Percentiles rank a stretch among this genome's conserved stretches.
These are phyloP conservation scores for Boletellus ananas DNA, from an alignment of 768 basidiomycete genomes.

Conservation along the genomic window DNA sequence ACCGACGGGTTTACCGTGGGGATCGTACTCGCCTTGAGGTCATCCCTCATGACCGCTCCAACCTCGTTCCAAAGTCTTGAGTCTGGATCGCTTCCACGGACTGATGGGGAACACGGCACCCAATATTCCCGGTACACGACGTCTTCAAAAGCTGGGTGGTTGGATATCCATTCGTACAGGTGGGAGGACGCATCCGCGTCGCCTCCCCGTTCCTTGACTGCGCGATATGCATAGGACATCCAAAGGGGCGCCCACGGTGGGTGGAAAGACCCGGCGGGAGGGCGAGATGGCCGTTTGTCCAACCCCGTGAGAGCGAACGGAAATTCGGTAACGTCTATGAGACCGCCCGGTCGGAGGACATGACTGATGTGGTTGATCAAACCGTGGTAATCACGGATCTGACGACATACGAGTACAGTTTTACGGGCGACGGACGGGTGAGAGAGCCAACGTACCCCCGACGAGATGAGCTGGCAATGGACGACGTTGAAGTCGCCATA, in stretches of 20 bases:
- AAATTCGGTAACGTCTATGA: constrained; percentile 64
- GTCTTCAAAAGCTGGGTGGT: constrained; percentile 56
- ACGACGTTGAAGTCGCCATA: constrained; percentile 76
- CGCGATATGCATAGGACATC: constrained; percentile 52
- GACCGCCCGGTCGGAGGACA: constrained; percentile 66
- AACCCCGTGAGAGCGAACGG: constrained; percentile 62
- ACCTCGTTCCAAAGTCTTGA: constrained; percentile 38
- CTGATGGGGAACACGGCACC: constrained; percentile 58
- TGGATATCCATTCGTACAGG: constrained; percentile 50
- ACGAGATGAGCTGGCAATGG: constrained; percentile 65
- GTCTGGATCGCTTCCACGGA: constrained; percentile 20
- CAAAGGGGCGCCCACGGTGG: constrained; percentile 62
- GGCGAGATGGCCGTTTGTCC: constrained; percentile 43
- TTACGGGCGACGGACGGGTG: constrained; percentile 5
- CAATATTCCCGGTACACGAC: constrained; percentile 57
- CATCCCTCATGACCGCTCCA: constrained; percentile 51
- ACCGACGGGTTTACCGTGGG: neutral
- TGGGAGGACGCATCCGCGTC: constrained; percentile 58
- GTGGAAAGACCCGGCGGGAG: constrained; percentile 39
- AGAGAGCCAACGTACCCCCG: constrained; percentile 55
- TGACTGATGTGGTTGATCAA: constrained; percentile 65
- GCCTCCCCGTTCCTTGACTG: constrained; percentile 56
- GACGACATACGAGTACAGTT: constrained; percentile 13
- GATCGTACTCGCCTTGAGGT: constrained; percentile 44
- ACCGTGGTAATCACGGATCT: constrained; percentile 66